These are phyloP conservation scores for Kwoniella newhampshirensis DNA, from an alignment of 768 basidiomycete genomes.

Conservation along the genomic window DNA sequence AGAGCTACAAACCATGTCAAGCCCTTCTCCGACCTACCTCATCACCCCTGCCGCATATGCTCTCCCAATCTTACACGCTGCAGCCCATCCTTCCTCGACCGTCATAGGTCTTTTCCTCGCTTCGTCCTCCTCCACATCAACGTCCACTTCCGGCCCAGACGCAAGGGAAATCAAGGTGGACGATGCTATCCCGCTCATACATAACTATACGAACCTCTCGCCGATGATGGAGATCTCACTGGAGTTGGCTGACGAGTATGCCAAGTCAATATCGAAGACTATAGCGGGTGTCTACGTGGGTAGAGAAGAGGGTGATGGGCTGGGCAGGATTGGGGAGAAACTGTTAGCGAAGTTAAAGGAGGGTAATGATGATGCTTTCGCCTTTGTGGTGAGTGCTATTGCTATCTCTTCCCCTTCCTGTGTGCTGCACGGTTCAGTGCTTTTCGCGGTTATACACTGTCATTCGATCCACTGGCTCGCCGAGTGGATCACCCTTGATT, in stretches of 20 bases:
- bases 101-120: constrained; percentile 38
- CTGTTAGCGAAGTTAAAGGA: constrained; percentile 19
- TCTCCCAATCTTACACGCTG: constrained; percentile 39
- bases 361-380: constrained; percentile 19
- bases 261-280: constrained; percentile 14
- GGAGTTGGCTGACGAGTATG: constrained; percentile 27
- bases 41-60: constrained; percentile 26
- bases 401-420: too few relatives aligned
- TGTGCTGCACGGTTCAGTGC: too few relatives aligned
- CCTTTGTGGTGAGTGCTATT: constrained; percentile 23
- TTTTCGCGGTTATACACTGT: too few relatives aligned
- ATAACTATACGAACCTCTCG: constrained; percentile 27
- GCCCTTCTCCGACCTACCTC: constrained; percentile 1
- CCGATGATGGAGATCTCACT: constrained; percentile 31
- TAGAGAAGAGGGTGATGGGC: constrained; percentile 3
- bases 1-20: too few relatives aligned
- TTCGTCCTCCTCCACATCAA: background rate
- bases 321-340: constrained; percentile 15
- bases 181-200: constrained; percentile 33
- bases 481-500: too few relatives aligned
- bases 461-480: too few relatives aligned
- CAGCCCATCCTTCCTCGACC: constrained; percentile 31
- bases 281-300: constrained; percentile 36
- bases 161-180: background rate
- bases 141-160: constrained; percentile 6